Base-by-base conservation (phyloP, 2,329 filamentous ascomycete genomes). In the Penicillium expansum region DNA sequence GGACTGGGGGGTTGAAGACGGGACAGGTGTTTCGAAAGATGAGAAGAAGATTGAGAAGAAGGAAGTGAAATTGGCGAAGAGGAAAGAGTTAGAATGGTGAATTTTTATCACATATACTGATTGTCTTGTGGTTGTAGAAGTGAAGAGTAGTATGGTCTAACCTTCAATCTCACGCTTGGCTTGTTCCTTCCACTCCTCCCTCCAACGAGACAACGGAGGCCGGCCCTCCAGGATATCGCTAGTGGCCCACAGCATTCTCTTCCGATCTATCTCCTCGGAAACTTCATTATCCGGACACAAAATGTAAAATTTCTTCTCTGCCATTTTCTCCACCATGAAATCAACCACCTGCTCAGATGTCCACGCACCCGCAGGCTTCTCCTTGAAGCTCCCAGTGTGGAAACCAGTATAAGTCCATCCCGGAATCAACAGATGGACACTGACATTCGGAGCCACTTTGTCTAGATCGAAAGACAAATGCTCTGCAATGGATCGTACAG, bases 51-150 rank as follows among this genome's bases (percentile, higher is more conserved):
- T n/a, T 4, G 47, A 41, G 30, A 42, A 29, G 24, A 22, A 22
- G 4, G 42, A 53, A 22, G 38, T 48, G 33, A 52, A 45, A 51
- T 18, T 48, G 33, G 18, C n/a, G 24, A 42, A 53, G 30, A 55
- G 30, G 44, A 60, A 59, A 50, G 55, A 62, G 30, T 50, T 64
- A 27, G 64, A 62, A 27, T 65, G 61, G 62, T 66, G 49, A 62
- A 43, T 32, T 42, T 14, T 27, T 29, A 24, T n/a, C n/a, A n/a
- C n/a, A n/a, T n/a, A n/a, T n/a, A n/a, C n/a, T n/a, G n/a, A n/a
- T n/a, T n/a, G n/a, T n/a, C n/a, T n/a, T n/a, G n/a, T n/a, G n/a
- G n/a, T n/a, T n/a, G n/a, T n/a, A n/a, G n/a, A n/a, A n/a, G n/a
- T n/a, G n/a, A n/a, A n/a, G n/a, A n/a, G n/a, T n/a, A n/a, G n/a